Evolutionary conservation across 345 rosid genomes (phyloP).

Genomic region (Erucastrum elatum): DNA sequence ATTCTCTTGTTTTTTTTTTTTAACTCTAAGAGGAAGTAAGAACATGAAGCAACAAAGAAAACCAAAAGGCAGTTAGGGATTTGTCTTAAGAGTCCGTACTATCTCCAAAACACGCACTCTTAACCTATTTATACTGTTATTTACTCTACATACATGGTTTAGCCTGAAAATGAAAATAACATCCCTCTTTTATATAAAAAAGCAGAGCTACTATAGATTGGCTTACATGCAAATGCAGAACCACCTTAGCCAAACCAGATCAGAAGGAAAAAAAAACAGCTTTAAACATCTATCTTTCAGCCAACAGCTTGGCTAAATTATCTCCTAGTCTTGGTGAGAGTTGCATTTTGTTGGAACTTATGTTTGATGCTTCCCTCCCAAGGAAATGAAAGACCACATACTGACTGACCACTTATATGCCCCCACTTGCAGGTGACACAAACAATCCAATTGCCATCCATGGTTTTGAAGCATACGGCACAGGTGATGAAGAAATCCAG

Average conservation of each 20-base stretch:
- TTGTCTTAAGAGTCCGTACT: background rate
- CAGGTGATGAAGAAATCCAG: slow-evolving; percentile 67
- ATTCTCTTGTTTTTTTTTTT: background rate
- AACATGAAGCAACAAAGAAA: background rate
- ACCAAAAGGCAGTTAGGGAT: background rate
- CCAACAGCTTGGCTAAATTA: slow-evolving; percentile 66
- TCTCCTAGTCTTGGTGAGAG: slow-evolving; percentile 50
- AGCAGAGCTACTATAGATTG: slow-evolving; percentile 13
- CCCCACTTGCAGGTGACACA: slow-evolving; percentile 88
- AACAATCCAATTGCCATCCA: slow-evolving; percentile 80
- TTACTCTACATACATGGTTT: background rate
- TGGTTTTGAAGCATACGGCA: slow-evolving; percentile 78
- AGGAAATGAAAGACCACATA: slow-evolving; percentile 70
- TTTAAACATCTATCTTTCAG: slow-evolving; percentile 96
- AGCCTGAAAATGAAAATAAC: background rate
- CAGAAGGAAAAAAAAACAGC: slow-evolving; percentile 68
- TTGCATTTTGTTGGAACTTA: slow-evolving; percentile 51
- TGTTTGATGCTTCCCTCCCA: slow-evolving; percentile 48
- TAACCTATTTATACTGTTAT: background rate
- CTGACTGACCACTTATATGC: slow-evolving; percentile 64
- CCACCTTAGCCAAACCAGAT: slow-evolving; percentile 74
- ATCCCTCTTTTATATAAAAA: background rate
- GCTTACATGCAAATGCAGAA: slow-evolving; percentile 96
- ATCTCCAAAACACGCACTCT: background rate
- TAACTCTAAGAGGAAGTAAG: background rate